A percentile compares a stretch with the other conserved stretches of the same genome.
Conservation (phyloP, 2,329 filamentous ascomycete species). For the Botryotinia calthae region DNA sequence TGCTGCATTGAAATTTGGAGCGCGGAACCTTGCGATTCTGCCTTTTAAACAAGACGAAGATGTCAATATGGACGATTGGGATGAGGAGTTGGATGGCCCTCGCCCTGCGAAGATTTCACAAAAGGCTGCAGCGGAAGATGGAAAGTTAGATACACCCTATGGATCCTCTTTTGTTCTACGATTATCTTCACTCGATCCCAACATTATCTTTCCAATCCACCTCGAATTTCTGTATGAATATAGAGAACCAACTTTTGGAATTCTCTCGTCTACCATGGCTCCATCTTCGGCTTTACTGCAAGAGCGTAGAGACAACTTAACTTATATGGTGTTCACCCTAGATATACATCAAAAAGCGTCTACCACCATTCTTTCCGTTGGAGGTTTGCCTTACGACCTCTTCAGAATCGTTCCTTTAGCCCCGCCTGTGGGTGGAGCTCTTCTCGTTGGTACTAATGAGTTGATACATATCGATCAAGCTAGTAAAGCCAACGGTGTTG, state of each 20-base stretch:
- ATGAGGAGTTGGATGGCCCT: slow-evolving; percentile 73
- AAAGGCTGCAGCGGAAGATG: slow-evolving; percentile 33
- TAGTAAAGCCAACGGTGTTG: slow-evolving; percentile 88
- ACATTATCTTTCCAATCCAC: slow-evolving; percentile 83
- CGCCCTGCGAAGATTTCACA: slow-evolving; percentile 47
- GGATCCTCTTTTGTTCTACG: slow-evolving; percentile 89
- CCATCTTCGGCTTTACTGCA: slow-evolving; percentile 70
- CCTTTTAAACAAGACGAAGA: slow-evolving; percentile 92
- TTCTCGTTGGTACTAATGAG: slow-evolving; percentile 85
- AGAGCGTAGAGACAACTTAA: slow-evolving; percentile 79
- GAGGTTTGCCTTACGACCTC: slow-evolving; percentile 81
- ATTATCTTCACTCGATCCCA: slow-evolving; percentile 82
- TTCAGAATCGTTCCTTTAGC: slow-evolving; percentile 80
- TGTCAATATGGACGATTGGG: slow-evolving; percentile 88
- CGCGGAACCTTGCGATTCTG: slow-evolving; percentile 84
- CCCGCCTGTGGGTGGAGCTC: slow-evolving; percentile 80
- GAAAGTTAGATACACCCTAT: slow-evolving; percentile 64
- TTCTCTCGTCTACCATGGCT: slow-evolving; percentile 74
- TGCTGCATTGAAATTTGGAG: slow-evolving; percentile 88
- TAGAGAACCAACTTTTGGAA: slow-evolving; percentile 93
- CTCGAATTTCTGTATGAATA: slow-evolving; percentile 95
- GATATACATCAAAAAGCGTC: slow-evolving; percentile 92
- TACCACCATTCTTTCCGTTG: slow-evolving; percentile 85
- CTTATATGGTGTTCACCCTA: slow-evolving; percentile 92
- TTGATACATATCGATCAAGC: slow-evolving; percentile 94